phyloP scores from a whole-genome alignment of 75 land plant species.

The Cunninghamia lanceolata region DNA sequence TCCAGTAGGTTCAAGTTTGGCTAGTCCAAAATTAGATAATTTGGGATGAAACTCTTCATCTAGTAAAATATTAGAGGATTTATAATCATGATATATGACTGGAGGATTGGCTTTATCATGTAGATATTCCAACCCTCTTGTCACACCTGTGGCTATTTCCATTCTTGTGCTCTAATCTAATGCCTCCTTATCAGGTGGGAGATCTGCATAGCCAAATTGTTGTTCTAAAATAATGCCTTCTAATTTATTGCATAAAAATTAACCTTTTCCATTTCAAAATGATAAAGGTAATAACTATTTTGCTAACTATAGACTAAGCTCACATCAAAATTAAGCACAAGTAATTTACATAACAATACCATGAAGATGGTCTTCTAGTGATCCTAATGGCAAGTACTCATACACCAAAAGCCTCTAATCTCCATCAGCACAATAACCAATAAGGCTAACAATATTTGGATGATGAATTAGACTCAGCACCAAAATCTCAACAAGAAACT shows the following conservation, averaged over 20 bases:
- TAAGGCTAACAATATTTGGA: constrained; percentile 22
- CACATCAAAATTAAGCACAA: not conserved
- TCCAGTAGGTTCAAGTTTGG: no score
- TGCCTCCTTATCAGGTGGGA: constrained; percentile 37
- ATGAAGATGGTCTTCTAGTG: constrained; percentile 34
- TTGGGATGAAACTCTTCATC: no score
- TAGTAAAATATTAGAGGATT: constrained; percentile 77
- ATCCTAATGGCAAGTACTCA: constrained; percentile 32
- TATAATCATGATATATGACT: constrained; percentile 69
- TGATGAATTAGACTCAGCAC: constrained; percentile 37
- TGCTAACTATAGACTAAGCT: not conserved
- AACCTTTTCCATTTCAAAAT: constrained; percentile 20
- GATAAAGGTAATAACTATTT: constrained; percentile 18
- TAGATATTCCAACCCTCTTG: constrained; percentile 51
- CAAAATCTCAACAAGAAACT: constrained; percentile 36
- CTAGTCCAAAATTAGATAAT: no score
- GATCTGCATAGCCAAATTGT: constrained; percentile 39
- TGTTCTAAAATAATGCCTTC: constrained; percentile 30
- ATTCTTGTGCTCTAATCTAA: constrained; percentile 56
- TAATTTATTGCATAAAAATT: constrained; percentile 24
- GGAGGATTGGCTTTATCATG: constrained; percentile 59
- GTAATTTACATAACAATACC: constrained; percentile 13
- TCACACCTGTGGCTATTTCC: constrained; percentile 51
- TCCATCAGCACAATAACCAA: constrained; percentile 24
- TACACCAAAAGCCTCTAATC: constrained; percentile 27